Conservation (phyloP, 495 filamentous ascomycete species). For the Aspergillus haitiensis region DNA sequence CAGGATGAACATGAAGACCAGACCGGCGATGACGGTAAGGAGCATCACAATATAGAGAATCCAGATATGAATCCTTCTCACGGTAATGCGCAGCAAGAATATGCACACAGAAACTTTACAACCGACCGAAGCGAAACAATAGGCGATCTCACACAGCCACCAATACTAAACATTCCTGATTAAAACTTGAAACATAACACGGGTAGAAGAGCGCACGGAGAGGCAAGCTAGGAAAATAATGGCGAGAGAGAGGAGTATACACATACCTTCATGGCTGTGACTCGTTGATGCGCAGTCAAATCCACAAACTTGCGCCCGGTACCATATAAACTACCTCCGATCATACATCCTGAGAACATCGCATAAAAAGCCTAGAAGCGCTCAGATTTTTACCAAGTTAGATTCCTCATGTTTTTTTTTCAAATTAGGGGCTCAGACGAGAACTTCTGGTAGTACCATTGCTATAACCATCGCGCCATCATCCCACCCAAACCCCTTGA, state of each 20-base stretch:
- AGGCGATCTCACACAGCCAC: constrained; percentile 47
- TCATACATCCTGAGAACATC: constrained; percentile 44
- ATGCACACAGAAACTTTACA: constrained; percentile 49
- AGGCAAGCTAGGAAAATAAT: background rate
- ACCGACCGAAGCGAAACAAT: constrained; percentile 42
- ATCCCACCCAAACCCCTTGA: constrained; percentile 49
- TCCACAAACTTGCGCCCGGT: constrained; percentile 35
- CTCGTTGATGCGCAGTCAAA: constrained; percentile 29
- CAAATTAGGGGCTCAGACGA: background rate
- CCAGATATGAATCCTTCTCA: constrained; percentile 36
- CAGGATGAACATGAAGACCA: constrained; percentile 45
- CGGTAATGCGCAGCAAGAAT: constrained; percentile 49
- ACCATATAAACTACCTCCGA: constrained; percentile 40
- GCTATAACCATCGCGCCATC: constrained; percentile 43
- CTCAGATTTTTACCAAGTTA: background rate
- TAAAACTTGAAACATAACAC: background rate
- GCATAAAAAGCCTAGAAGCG: constrained; percentile 14
- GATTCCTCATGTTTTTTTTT: background rate
- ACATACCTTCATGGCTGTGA: constrained; percentile 41
- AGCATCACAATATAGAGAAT: constrained; percentile 40
- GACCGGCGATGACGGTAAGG: constrained; percentile 34
- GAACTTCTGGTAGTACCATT: constrained; percentile 24
- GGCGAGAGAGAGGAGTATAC: background rate
- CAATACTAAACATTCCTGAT: constrained; percentile 30
- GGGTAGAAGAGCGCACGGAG: no score